Evolutionary conservation across 768 basidiomycete species (phyloP).

Genomic region (Rhizopogon vulgaris): DNA sequence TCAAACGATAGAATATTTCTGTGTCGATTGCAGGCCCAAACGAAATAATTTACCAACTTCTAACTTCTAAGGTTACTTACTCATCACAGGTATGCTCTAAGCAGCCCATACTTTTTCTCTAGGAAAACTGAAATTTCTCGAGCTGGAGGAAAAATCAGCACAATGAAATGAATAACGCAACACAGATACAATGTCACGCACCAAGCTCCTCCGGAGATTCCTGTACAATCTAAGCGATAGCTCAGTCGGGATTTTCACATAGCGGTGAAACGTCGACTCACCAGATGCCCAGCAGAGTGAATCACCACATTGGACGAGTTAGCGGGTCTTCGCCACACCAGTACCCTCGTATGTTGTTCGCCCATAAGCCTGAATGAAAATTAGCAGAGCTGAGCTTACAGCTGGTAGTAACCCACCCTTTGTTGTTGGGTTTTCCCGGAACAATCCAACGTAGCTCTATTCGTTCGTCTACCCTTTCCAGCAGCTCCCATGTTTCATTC

Average conservation of each 20-base stretch:
- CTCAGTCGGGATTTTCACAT: neutral
- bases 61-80: too few relatives aligned
- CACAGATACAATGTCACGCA: conserved; percentile 3
- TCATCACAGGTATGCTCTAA: neutral
- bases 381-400: neutral
- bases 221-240: conserved; percentile 17
- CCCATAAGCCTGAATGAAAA: conserved; percentile 9
- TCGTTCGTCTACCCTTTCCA: conserved; percentile 18
- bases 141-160: conserved; percentile 9
- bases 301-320: conserved; percentile 25
- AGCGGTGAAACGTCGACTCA: conserved; percentile 6
- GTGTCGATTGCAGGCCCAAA: neutral
- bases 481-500: conserved; percentile 22
- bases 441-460: conserved; percentile 25
- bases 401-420: conserved; percentile 7
- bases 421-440: conserved; percentile 8
- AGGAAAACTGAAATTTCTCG: conserved; percentile 22
- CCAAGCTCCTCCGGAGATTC: conserved; percentile 25
- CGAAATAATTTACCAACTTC: too few relatives aligned
- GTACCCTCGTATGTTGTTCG: conserved; percentile 8
- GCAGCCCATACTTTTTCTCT: conserved; percentile 6
- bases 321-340: conserved; percentile 24
- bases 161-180: neutral
- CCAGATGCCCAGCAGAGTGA: conserved; percentile 22
- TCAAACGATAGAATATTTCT: neutral